A percentile compares a stretch with the other conserved stretches of the same genome.
Evolutionary conservation across 257 asterid species (phyloP).

Genomic region (Jaltomata sinuosa): DNA sequence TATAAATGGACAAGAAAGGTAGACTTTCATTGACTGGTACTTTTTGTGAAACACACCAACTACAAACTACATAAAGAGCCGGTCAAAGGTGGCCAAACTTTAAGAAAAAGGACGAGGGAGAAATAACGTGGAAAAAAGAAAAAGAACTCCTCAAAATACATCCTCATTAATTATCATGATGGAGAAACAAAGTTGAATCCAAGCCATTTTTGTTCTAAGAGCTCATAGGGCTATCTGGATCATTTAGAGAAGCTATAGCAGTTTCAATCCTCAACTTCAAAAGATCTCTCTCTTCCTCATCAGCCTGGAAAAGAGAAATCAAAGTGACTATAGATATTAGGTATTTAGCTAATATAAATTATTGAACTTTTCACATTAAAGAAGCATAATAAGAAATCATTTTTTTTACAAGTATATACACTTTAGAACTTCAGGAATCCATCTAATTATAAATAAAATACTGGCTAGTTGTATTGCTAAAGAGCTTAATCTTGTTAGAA

Average conservation of each 20-base stretch:
- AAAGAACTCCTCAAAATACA: not conserved
- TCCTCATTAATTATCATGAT: not conserved
- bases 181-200: not conserved
- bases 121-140: not conserved
- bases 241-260: constrained; percentile 55
- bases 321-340: not conserved
- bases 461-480: not conserved
- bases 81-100: not conserved
- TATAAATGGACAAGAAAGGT: not conserved
- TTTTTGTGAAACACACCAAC: not conserved
- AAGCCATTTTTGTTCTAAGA: not conserved
- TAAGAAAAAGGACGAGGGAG: not conserved
- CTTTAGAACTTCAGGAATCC: not conserved
- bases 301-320: constrained; percentile 35
- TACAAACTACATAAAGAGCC: not conserved
- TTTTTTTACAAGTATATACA: not conserved
- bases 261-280: constrained; percentile 44
- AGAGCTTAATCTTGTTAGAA: not conserved
- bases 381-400: not conserved
- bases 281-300: constrained; percentile 48
- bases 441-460: not conserved
- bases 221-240: constrained; percentile 65
- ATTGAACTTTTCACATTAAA: not conserved
- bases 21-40: not conserved
- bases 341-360: not conserved